Conservation (phyloP, 2,329 filamentous ascomycete genomes). For the Sphaceloma murrayae region DNA sequence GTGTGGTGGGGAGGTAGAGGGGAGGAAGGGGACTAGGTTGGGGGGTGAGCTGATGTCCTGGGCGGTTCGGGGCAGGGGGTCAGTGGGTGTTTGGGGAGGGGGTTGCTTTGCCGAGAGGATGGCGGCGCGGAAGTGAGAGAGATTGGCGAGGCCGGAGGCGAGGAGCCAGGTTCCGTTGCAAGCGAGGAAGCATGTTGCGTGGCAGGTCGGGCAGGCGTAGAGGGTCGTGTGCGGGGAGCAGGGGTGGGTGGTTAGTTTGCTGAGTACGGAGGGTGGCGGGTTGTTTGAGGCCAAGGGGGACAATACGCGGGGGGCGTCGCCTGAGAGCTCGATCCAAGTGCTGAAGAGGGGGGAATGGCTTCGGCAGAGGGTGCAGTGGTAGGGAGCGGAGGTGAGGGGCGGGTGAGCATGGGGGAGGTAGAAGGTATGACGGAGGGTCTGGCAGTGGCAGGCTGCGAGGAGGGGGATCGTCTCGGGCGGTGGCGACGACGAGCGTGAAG, state of each 20-base stretch:
- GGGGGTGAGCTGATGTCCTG: no score
- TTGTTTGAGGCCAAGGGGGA: not conserved
- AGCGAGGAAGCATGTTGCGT: not conserved
- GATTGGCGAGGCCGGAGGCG: not conserved
- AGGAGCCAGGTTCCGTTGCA: not conserved
- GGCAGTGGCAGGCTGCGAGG: constrained; percentile 21
- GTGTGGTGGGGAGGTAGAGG: no score
- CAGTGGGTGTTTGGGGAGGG: no score
- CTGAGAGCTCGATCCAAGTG: constrained; percentile 2
- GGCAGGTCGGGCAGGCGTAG: not conserved
- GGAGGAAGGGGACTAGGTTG: no score
- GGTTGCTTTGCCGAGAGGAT: no score
- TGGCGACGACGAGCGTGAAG: constrained; percentile 22
- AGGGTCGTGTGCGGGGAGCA: not conserved
- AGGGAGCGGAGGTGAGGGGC: not conserved
- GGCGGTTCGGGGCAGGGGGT: no score
- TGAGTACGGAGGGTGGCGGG: not conserved
- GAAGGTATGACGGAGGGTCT: constrained; percentile 34
- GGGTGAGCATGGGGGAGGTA: constrained; percentile 15
- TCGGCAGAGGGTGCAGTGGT: not conserved
- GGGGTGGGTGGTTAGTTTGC: not conserved
- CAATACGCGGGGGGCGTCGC: not conserved
- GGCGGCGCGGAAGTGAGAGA: no score
- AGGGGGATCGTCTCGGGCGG: constrained; percentile 35
- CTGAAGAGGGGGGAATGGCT: not conserved